Percentiles rank a stretch among this genome's conserved stretches.
Evolutionary conservation across 352 stramenopile species (phyloP).

Genomic region (Phytophthora litchii): DNA sequence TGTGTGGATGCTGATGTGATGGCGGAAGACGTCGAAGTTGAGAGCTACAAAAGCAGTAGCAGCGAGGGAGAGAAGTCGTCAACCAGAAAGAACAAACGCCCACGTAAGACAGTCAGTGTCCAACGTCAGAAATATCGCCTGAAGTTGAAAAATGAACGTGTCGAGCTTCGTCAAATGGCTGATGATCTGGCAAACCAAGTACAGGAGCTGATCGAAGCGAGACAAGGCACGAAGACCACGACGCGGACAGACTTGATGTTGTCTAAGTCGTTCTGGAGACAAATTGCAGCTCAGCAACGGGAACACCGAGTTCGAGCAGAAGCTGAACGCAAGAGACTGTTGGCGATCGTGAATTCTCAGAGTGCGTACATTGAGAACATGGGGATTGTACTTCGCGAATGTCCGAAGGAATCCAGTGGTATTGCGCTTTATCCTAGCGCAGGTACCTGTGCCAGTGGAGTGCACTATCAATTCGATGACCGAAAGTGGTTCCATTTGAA

Average conservation of each 20-base stretch:
- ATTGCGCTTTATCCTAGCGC: background rate
- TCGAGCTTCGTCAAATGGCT: background rate
- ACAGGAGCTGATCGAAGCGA: background rate
- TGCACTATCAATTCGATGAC: background rate
- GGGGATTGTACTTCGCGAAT: background rate
- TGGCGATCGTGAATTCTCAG: constrained; percentile 1
- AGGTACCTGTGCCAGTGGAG: too few species aligned
- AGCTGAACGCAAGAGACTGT: background rate
- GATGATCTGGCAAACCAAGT: background rate
- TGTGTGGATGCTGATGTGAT: too few species aligned
- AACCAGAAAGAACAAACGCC: constrained; percentile 3
- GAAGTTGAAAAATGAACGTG: background rate
- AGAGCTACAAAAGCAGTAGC: too few species aligned
- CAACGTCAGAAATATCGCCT: background rate
- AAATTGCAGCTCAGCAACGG: background rate
- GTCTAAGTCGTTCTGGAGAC: constrained; percentile 2
- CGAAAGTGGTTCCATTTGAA: constrained; percentile 3
- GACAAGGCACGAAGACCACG: background rate
- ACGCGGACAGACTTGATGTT: background rate
- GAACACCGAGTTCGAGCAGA: background rate
- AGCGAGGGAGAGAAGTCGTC: background rate
- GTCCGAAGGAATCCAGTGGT: too few species aligned
- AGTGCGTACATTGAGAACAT: background rate
- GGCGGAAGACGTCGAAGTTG: too few species aligned
- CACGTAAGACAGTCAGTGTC: background rate